Evolutionary conservation across 371 early-diverging fungal species (phyloP).

Genomic region (Smittium culicis): DNA sequence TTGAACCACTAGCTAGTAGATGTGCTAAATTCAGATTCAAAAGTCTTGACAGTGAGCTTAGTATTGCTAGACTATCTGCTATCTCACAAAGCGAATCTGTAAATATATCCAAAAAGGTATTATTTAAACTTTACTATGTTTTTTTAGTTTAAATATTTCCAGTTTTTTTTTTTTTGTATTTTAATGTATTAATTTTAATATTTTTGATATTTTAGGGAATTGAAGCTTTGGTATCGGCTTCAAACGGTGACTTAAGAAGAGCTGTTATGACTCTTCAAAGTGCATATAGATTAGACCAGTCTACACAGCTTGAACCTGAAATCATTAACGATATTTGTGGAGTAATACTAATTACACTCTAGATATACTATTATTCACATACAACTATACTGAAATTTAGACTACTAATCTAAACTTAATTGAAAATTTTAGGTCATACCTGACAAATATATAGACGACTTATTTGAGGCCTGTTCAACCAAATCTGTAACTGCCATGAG

Average conservation of each 20-base stretch:
- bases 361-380: too few species aligned
- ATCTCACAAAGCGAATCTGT: slow-evolving; percentile 60
- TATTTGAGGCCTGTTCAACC: background rate
- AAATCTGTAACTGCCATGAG: background rate
- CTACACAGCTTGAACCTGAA: slow-evolving; percentile 34
- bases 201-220: too few species aligned
- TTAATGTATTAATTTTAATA: too few species aligned
- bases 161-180: too few species aligned
- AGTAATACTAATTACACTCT: too few species aligned
- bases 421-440: background rate
- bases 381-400: too few species aligned
- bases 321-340: slow-evolving; percentile 74
- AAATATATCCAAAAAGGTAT: slow-evolving; percentile 31
- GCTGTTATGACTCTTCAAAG: slow-evolving; percentile 87
- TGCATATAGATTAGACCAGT: slow-evolving; percentile 47
- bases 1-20: slow-evolving; percentile 87
- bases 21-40: slow-evolving; percentile 95
- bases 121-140: too few species aligned
- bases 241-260: slow-evolving; percentile 84
- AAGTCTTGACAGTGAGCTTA: slow-evolving; percentile 43
- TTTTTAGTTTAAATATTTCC: too few species aligned
- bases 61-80: slow-evolving; percentile 32
- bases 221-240: slow-evolving; percentile 51
- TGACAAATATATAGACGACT: background rate
- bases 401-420: too few species aligned